A percentile compares a stretch with the other conserved stretches of the same genome.
These are phyloP conservation scores for Saturnispora diversa DNA, from an alignment of 805 yeast genomes.

Conservation along the genomic window DNA sequence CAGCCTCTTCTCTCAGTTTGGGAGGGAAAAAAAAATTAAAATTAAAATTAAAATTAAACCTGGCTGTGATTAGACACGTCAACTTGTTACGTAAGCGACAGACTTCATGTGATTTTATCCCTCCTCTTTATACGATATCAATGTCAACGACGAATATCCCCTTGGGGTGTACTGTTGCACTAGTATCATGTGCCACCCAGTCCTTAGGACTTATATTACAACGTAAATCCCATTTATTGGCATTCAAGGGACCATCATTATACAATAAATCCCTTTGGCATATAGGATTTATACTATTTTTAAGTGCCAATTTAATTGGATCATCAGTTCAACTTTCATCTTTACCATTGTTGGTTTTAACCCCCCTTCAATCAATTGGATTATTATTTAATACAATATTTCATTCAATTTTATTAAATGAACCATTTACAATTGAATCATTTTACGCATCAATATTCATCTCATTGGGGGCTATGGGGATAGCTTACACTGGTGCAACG, in stretches of 20 bases:
- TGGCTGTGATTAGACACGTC: too few relatives aligned
- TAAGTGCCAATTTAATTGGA: constrained; percentile 69
- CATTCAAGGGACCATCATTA: constrained; percentile 20
- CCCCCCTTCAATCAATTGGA: constrained; percentile 82
- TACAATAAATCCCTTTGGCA: constrained; percentile 61
- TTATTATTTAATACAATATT: constrained; percentile 78
- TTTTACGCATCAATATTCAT: constrained; percentile 60
- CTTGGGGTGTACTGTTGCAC: constrained; percentile 5
- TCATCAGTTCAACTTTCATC: constrained; percentile 78
- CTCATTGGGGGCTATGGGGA: constrained; percentile 64
- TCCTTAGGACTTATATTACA: constrained; percentile 6
- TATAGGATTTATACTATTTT: constrained; percentile 60
- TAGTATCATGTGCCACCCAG: constrained; percentile 6
- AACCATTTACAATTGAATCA: constrained; percentile 52
- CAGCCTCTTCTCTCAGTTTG: too few relatives aligned
- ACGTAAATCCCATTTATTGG: constrained; percentile 2
- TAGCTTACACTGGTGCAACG: constrained; percentile 73
- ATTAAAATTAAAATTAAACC: too few relatives aligned
- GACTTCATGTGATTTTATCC: too few relatives aligned
- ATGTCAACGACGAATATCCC: constrained; percentile 4
- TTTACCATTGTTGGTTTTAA: constrained; percentile 67
- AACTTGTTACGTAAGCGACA: too few relatives aligned
- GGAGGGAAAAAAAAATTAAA: too few relatives aligned
- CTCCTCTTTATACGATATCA: neutral
- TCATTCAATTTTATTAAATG: constrained; percentile 60